Evolutionary conservation across 1,284 basidiomycete species (phyloP).

Genomic region (Coniferiporia weirii): DNA sequence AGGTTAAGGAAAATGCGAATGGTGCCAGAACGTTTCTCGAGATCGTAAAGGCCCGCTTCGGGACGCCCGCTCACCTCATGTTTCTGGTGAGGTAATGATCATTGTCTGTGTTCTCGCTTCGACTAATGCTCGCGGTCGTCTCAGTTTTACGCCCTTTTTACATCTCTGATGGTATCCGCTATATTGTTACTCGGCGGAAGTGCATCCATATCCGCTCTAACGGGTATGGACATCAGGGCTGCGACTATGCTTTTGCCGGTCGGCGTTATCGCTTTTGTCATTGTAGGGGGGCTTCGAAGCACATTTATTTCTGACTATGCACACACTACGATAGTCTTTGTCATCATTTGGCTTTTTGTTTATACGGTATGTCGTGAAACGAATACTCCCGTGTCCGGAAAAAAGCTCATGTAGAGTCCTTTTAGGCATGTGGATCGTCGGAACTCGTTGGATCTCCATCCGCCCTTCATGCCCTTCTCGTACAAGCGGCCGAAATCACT

Average conservation of each 20-base stretch:
- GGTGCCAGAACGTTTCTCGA: slow-evolving; percentile 52
- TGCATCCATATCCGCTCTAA: slow-evolving; percentile 74
- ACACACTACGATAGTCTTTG: slow-evolving; percentile 41
- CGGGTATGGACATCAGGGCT: slow-evolving; percentile 79
- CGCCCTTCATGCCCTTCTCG: slow-evolving; percentile 56
- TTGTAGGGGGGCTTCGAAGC: slow-evolving; percentile 49
- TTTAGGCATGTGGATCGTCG: slow-evolving; percentile 40
- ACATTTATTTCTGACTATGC: slow-evolving; percentile 52
- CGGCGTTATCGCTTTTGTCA: slow-evolving; percentile 50
- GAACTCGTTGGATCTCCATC: slow-evolving; percentile 53
- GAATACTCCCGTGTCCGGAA: too few species aligned
- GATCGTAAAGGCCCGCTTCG: slow-evolving; percentile 71
- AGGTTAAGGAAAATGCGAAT: slow-evolving; percentile 67
- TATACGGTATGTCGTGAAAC: slow-evolving; percentile 21
- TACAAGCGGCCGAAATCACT: slow-evolving; percentile 37
- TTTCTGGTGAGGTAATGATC: slow-evolving; percentile 77
- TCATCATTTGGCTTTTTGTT: slow-evolving; percentile 45
- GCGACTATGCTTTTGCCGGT: slow-evolving; percentile 74
- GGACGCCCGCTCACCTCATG: slow-evolving; percentile 62
- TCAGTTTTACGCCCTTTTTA: slow-evolving; percentile 36
- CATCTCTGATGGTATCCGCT: slow-evolving; percentile 8
- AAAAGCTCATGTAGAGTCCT: too few species aligned
- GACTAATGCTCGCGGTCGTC: slow-evolving; percentile 21
- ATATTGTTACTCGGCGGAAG: slow-evolving; percentile 53
- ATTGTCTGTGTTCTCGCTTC: slow-evolving; percentile 47